These are phyloP conservation scores for Pogostemon cablin DNA, from an alignment of 257 asterid genomes.

Conservation along the genomic window DNA sequence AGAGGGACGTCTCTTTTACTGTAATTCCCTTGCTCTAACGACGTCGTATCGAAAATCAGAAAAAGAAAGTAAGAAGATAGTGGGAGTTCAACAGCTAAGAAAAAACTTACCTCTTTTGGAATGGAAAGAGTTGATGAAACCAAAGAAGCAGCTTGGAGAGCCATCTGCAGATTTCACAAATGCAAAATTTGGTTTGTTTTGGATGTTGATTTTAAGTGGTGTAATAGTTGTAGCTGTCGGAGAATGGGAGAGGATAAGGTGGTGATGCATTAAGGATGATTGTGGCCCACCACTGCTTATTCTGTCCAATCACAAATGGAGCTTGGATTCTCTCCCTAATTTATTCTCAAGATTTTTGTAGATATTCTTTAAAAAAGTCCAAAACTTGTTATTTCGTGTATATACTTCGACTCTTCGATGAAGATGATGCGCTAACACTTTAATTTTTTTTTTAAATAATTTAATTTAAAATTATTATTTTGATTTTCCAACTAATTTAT, in stretches of 20 bases:
- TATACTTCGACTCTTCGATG: background rate
- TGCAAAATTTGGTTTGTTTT: background rate
- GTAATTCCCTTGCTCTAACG: constrained; percentile 51
- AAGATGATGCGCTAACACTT: too few relatives aligned
- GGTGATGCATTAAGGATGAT: constrained; percentile 28
- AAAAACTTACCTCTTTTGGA: constrained; percentile 58
- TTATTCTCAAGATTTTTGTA: constrained; percentile 24
- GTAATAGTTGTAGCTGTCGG: background rate
- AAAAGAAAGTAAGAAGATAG: background rate
- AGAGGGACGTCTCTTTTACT: constrained; percentile 55
- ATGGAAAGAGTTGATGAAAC: constrained; percentile 52
- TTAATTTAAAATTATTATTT: too few relatives aligned
- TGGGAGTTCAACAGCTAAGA: background rate
- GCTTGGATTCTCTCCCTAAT: constrained; percentile 52
- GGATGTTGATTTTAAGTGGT: background rate
- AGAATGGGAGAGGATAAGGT: constrained; percentile 48
- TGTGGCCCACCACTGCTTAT: constrained; percentile 43
- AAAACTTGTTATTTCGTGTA: constrained; percentile 6
- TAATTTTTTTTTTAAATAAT: too few relatives aligned
- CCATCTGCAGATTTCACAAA: constrained; percentile 40
- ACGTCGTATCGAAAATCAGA: background rate
- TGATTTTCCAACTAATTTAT: too few relatives aligned
- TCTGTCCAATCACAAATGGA: constrained; percentile 52
- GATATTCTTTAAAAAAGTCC: constrained; percentile 2
- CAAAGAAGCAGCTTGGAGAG: constrained; percentile 63